Base-by-base conservation (phyloP, 2,329 filamentous ascomycete genomes). In the Daldinia eschscholtzii region DNA sequence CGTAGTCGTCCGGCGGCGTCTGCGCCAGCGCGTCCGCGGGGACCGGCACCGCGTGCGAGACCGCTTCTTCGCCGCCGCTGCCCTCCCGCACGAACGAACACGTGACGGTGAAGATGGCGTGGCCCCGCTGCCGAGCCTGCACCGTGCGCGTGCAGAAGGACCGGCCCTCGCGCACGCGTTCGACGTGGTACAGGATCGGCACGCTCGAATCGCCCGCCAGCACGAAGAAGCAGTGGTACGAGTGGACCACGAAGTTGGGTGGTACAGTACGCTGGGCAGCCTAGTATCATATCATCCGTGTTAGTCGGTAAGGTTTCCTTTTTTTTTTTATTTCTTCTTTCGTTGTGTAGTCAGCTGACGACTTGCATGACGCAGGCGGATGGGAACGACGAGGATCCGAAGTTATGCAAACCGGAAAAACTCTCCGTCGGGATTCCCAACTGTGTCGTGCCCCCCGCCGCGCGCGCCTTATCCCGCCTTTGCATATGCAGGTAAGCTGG, bases 211-310 rank as follows among this genome's bases (percentile, higher is more conserved):
- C 92, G 30, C 96, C 96, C 4, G 95, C 94, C 1, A 98, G 89
- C 37, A 99, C 90, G 80, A 99, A 99, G 84, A 98, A 99, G 87
- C 96, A 98, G 86, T 99, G 96, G 92, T 97, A 98, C 78, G 92
- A 95, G 84, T 99, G 96, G 57, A 96, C 89, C 67, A 90, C 88
- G 81, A 97, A 98, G 78, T 92, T 86, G 28, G 84, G 80, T 0
- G 92, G 91, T 1, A 99, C 93, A 7, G 96, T 99, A 77, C 90
- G 89, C 80, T 97, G 94, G 26, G 93, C 96, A 1, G 96, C 93
- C 52, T 92, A 57, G 33, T 23, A 13, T 26, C 30, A 10, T 18
- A 10, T 2, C 4, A 18, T 30, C 46, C 46, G 33, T 52, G 44
- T 39, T 52, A 41, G 37, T 53, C 26, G 52, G 15, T n/a, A 6